Conservation (phyloP, 257 asterid species). For the Fraxinus cuspidata region DNA sequence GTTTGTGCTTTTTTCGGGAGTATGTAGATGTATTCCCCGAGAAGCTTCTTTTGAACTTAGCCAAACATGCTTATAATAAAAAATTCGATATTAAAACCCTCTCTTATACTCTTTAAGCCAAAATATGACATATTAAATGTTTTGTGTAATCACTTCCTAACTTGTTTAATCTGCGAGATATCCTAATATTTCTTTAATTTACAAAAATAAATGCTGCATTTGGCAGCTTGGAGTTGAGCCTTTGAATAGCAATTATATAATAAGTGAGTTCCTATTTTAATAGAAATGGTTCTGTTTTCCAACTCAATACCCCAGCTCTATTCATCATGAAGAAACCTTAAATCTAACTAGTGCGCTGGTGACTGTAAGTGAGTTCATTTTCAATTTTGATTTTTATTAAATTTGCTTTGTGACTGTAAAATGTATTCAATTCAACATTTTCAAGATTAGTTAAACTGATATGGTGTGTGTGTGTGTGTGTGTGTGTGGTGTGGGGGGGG, state of each 20-base stretch:
- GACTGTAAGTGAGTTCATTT: not conserved
- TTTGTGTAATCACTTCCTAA: not conserved
- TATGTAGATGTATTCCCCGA: not conserved
- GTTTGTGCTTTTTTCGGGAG: not conserved
- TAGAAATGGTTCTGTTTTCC: constrained; percentile 9
- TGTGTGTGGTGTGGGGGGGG: no score
- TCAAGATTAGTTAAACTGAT: not conserved
- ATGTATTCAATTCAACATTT: not conserved
- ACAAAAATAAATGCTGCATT: not conserved
- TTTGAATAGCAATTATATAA: constrained; percentile 2
- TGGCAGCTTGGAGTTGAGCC: not conserved
- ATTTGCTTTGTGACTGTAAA: constrained; percentile 2
- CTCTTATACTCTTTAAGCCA: constrained; percentile 6
- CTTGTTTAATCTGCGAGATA: not conserved
- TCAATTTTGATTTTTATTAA: not conserved
- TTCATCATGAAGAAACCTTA: not conserved
- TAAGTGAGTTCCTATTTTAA: constrained; percentile 7
- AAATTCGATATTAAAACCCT: not conserved
- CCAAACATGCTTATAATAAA: not conserved
- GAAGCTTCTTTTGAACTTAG: not conserved
- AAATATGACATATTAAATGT: not conserved
- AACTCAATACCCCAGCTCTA: not conserved
- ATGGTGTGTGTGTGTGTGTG: not conserved
- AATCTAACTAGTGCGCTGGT: not conserved
- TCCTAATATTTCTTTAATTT: constrained; percentile 12